These are phyloP conservation scores for Porcisia hertigi DNA, from an alignment of 208 protist species.

Conservation along the genomic window DNA sequence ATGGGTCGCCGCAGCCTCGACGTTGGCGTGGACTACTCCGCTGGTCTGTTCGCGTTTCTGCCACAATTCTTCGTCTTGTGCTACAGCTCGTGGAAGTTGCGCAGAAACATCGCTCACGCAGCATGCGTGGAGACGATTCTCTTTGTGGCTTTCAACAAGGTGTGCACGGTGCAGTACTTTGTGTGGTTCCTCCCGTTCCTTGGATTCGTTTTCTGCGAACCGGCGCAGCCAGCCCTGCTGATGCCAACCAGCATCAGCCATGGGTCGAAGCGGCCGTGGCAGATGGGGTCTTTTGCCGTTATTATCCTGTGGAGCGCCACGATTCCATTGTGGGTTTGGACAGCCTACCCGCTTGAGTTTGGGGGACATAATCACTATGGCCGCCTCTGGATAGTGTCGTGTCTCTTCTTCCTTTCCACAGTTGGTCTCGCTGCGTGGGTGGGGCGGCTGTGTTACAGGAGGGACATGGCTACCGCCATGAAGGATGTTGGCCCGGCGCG, in stretches of 20 bases:
- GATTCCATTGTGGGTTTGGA: conserved; percentile 81
- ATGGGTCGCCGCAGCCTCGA: conserved; percentile 52
- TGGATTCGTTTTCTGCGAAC: conserved; percentile 71
- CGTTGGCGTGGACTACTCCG: conserved; percentile 48
- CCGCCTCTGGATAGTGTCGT: conserved; percentile 74
- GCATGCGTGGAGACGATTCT: conserved; percentile 84
- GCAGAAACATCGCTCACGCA: conserved; percentile 73
- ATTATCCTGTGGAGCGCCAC: conserved; percentile 61
- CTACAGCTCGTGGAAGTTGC: conserved; percentile 73
- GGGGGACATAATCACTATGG: conserved; percentile 78
- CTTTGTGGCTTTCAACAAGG: conserved; percentile 95
- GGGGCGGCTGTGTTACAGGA: conserved; percentile 46
- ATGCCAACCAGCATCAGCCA: neutral
- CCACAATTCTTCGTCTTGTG: conserved; percentile 79
- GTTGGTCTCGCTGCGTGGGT: conserved; percentile 67
- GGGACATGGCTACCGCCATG: conserved; percentile 12
- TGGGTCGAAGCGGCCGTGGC: conserved; percentile 12
- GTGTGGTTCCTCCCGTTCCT: conserved; percentile 93
- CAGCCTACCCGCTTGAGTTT: conserved; percentile 87
- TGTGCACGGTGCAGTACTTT: conserved; percentile 96
- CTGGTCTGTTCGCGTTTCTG: conserved; percentile 82
- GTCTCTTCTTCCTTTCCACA: conserved; percentile 88
- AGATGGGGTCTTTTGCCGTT: conserved; percentile 25
- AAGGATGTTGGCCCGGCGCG: conserved; percentile 13
- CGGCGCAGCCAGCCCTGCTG: conserved; percentile 17